These are phyloP conservation scores for Paraconiothyrium sp. DNA, from an alignment of 2,329 filamentous ascomycete genomes.

Conservation along the genomic window DNA sequence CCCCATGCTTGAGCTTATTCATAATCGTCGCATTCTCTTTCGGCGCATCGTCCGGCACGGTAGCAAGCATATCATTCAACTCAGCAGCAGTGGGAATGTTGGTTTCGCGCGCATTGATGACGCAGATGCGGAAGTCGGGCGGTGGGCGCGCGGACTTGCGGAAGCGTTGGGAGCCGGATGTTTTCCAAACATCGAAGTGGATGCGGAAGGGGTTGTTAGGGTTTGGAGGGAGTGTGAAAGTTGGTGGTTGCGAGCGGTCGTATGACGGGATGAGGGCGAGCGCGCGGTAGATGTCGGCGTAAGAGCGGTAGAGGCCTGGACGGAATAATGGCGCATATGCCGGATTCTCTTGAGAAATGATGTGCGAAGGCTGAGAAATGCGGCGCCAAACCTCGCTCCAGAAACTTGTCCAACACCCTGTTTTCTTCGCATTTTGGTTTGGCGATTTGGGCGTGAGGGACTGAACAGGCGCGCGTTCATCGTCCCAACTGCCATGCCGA, in stretches of 20 bases:
- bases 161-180: conserved; percentile 63
- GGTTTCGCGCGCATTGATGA: conserved; percentile 78
- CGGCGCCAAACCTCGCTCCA: conserved; percentile 47
- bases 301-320: conserved; percentile 64
- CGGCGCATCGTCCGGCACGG: conserved; percentile 75
- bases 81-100: conserved; percentile 77
- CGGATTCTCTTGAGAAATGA: conserved; percentile 29
- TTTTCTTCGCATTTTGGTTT: conserved; percentile 17
- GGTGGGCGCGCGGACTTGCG: conserved; percentile 80
- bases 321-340: conserved; percentile 61
- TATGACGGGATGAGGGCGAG: conserved; percentile 78
- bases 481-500: conserved; percentile 67
- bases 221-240: conserved; percentile 42
- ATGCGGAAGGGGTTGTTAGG: conserved; percentile 71
- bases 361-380: conserved; percentile 33
- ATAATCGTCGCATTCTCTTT: conserved; percentile 68
- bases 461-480: conserved; percentile 35
- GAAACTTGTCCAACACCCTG: conserved; percentile 45
- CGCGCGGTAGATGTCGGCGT: conserved; percentile 76
- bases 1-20: conserved; percentile 82
- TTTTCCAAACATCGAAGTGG: conserved; percentile 85
- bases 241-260: conserved; percentile 61
- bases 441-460: conserved; percentile 16
- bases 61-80: conserved; percentile 75
- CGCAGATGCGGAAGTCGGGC: conserved; percentile 86